Base-by-base conservation (phyloP, 1,284 basidiomycete genomes). In the Abortiporus biennis region DNA sequence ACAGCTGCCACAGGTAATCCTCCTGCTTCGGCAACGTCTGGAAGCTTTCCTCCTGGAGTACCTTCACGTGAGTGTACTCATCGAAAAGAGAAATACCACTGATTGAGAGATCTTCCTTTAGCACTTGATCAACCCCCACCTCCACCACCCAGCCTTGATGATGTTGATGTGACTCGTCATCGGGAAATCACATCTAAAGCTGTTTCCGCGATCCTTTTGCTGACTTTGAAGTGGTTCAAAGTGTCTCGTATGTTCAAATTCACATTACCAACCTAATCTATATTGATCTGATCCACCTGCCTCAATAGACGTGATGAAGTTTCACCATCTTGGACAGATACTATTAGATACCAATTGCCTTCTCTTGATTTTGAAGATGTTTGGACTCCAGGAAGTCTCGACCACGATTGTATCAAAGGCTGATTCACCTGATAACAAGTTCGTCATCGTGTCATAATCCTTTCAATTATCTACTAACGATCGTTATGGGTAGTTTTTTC, bases 161-260 rank as follows among this genome's bases (percentile, higher is more conserved):
- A 99, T 53, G 80, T 93, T 42, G 96, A 99, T 59, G 87, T 96
- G 31, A 85, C 84, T 25, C 81, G 96, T 4, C 96, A 99, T 64
- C 87, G 96, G 29, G 96, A 99, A 63, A 96, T 99, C 54, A 95
- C 92, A 0, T 92, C 91, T 4, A 99, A 99, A 65, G 93, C 92
- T 0, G 90, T 98, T 5, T 97, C 94, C 15, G 93, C 94, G 1
- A 96, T 99, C 49, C 63, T 99, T 13, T 68, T 99, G 1, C 66
- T 98, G 30, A 79, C 87, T 2, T 64, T 99, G 50, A 97, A 97
- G 60, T 99, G 96, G 96, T 97, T 98, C 76, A 99, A 98, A 64
- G 89, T 89, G 24, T 96, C 92, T 39, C 93, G 92, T 94, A 52
- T 62, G 86, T 74, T 35, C 33, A 40, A 17, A 31, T 40, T 4